These are phyloP conservation scores for Discostella stelligeroides DNA, from an alignment of 108 stramenopile genomes.

Conservation along the genomic window DNA sequence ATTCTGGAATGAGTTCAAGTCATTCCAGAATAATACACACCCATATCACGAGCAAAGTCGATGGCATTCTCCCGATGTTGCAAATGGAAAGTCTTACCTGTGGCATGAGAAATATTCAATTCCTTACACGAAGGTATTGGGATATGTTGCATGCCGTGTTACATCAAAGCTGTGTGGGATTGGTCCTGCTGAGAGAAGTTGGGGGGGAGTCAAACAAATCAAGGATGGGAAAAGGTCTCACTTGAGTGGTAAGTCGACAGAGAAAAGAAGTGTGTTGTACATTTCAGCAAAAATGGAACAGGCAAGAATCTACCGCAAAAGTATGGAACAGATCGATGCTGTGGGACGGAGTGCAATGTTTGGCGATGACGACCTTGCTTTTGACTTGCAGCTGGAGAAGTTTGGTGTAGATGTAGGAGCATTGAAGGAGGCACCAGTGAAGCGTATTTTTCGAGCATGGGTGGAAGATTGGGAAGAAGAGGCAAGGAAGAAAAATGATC, in stretches of 20 bases:
- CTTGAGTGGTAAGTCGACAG: slow-evolving; percentile 7
- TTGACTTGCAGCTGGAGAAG: slow-evolving; percentile 22
- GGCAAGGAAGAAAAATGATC: not conserved
- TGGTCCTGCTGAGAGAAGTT: slow-evolving; percentile 25
- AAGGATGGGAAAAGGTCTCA: slow-evolving; percentile 27
- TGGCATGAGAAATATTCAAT: slow-evolving; percentile 39
- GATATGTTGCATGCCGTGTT: slow-evolving; percentile 18
- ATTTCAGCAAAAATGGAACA: slow-evolving; percentile 1
- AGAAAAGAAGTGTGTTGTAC: slow-evolving; percentile 17
- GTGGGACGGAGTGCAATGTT: slow-evolving; percentile 17
- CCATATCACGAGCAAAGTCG: slow-evolving; percentile 1
- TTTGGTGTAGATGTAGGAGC: slow-evolving; percentile 14
- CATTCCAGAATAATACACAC: not conserved
- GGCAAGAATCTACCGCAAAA: not conserved
- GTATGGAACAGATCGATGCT: slow-evolving; percentile 18
- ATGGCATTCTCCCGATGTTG: slow-evolving; percentile 6
- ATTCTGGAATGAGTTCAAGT: slow-evolving; percentile 22
- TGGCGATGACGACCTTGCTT: slow-evolving; percentile 27
- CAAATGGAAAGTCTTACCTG: slow-evolving; percentile 10
- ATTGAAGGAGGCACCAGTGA: not conserved
- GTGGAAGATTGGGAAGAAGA: slow-evolving; percentile 38
- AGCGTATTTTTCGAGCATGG: slow-evolving; percentile 21
- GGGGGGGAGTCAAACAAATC: slow-evolving; percentile 26
- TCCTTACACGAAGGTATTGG: slow-evolving; percentile 14
- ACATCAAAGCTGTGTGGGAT: slow-evolving; percentile 21